A percentile compares a stretch with the other conserved stretches of the same genome.
Evolutionary conservation across 768 basidiomycete species (phyloP).

Genomic region (Lactifluus volemus): DNA sequence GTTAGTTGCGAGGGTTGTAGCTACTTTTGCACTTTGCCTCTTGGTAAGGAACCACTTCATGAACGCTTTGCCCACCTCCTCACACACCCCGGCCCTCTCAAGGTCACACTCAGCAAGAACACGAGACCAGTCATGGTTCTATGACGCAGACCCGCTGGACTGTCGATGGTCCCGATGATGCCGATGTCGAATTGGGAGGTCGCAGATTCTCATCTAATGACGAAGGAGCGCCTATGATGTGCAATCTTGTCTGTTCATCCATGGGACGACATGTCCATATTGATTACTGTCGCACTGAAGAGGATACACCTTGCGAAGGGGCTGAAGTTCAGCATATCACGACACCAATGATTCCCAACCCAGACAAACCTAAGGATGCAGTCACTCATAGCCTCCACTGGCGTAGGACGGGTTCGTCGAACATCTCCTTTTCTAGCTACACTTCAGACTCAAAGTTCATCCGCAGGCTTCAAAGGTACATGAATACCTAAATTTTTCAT

Average conservation of each 20-base stretch:
- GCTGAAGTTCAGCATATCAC: conserved; percentile 40
- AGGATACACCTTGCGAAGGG: conserved; percentile 32
- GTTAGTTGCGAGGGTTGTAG: conserved; percentile 45
- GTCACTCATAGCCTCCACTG: conserved; percentile 48
- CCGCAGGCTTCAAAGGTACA: conserved; percentile 45
- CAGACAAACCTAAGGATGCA: conserved; percentile 41
- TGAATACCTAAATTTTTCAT: not conserved
- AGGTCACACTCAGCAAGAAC: conserved; percentile 54
- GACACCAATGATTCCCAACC: conserved; percentile 37
- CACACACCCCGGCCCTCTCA: not conserved
- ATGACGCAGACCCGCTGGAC: conserved; percentile 54
- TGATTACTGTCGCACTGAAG: conserved; percentile 42
- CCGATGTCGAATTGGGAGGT: conserved; percentile 44
- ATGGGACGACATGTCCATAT: conserved; percentile 52
- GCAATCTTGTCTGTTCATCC: conserved; percentile 46
- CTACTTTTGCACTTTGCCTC: conserved; percentile 50
- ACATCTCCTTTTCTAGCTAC: not conserved
- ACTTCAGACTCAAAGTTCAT: not conserved
- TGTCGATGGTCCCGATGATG: conserved; percentile 43
- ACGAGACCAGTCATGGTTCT: conserved; percentile 56
- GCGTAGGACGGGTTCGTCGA: conserved; percentile 43
- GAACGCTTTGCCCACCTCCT: not conserved
- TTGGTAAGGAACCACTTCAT: conserved; percentile 30
- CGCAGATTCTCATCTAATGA: conserved; percentile 45
- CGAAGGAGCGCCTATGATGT: conserved; percentile 57